Evolutionary conservation across 169 alveolate species (phyloP), one percentile per base, ranked within the genome.

Genomic region (Babesia gibsoni): DNA sequence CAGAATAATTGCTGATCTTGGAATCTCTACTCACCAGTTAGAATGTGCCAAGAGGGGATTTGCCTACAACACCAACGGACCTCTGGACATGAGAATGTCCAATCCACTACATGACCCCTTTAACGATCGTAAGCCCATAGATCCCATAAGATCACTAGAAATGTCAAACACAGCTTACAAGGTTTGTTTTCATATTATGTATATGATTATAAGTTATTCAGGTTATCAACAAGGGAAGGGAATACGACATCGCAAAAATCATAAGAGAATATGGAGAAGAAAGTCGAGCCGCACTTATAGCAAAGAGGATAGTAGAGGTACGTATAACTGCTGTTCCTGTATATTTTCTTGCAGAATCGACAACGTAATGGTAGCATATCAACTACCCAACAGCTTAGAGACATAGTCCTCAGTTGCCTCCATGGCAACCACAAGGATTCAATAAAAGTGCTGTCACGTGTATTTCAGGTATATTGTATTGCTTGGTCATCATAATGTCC

Each of bases 51-150:
- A 43, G 43, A 61, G 93, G 23, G 93, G 93, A 12, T 88, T 88
- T 33, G 78, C 90, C 22, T 88, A 88, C 63, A 66, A 77, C 49
- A 68, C 73, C 41, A 67, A 88, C 63, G 90, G 89, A 4, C 82
- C 80, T 14, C 84, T 88, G 29, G 90, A 88, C 69, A 88, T 88
- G 93, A 75, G 86, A 52, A 88, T 88, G 91, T 75, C 88, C 9
- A 73, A 42, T 37, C 89, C 93, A 10, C 66, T 82, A 37, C 61
- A 64, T 42, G 90, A 88, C 32, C 86, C 89, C 22, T 66, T 68
- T 42, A 48, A 56, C 58, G 32, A 37, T 0, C 16, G 23, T 20
- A 35, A 67, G 4, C 42, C 5, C 6, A 36, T 8, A 16, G 65
- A 16, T 23, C 50, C 20, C 42, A 10, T 33, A 37, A 20, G 65